These are phyloP conservation scores for Catunica adiposa DNA, from an alignment of 2,329 filamentous ascomycete genomes.

Conservation along the genomic window DNA sequence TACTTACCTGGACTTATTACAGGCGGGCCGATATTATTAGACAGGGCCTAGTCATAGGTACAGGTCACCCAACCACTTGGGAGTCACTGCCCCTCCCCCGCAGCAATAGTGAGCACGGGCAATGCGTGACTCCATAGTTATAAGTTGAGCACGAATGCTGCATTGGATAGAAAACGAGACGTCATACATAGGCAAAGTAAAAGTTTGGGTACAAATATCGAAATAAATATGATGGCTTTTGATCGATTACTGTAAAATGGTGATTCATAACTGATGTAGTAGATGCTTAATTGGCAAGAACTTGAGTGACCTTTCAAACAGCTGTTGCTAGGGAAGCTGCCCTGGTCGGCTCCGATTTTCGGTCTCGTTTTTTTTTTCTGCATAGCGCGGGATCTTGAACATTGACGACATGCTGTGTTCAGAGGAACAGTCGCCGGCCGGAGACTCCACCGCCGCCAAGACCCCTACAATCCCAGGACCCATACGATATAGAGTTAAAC, in stretches of 20 bases:
- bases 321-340: not conserved
- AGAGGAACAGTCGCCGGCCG: not conserved
- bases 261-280: no score
- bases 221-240: no score
- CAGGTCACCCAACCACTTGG: no score
- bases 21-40: not conserved
- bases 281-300: not conserved
- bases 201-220: no score
- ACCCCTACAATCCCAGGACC: not conserved
- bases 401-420: not conserved
- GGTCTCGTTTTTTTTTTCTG: slow-evolving; percentile 8
- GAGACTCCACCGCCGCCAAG: not conserved
- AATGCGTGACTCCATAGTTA: not conserved
- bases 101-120: not conserved
- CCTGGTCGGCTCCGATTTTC: slow-evolving; percentile 13
- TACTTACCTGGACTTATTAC: not conserved
- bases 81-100: not conserved
- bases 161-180: not conserved
- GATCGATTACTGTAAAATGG: no score
- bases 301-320: not conserved
- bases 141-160: not conserved
- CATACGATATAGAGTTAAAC: not conserved
- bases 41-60: not conserved
- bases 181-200: no score
- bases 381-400: not conserved